Evolutionary conservation across 2,329 filamentous ascomycete species (phyloP).

Genomic region (Gnomoniopsis sp.): DNA sequence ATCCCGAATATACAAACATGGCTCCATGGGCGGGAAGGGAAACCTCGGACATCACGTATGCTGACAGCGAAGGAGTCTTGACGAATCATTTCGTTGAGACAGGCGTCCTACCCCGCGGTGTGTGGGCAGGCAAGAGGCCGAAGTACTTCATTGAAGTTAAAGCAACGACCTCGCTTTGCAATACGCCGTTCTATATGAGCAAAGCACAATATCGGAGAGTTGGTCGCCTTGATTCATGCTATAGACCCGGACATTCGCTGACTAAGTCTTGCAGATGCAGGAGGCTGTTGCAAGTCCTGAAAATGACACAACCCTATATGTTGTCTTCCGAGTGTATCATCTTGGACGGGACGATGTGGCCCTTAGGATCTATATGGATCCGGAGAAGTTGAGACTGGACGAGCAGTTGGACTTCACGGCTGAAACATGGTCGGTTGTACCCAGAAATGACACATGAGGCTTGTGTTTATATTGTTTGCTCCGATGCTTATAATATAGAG

Average conservation of each 20-base stretch:
- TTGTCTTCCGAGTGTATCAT: slow-evolving; percentile 39
- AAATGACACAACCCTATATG: slow-evolving; percentile 29
- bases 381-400: slow-evolving; percentile 24
- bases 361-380: slow-evolving; percentile 37
- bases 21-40: slow-evolving; percentile 36
- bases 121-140: slow-evolving; percentile 28
- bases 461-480: too few species aligned
- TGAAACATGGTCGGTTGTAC: slow-evolving; percentile 21
- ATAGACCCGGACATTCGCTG: not conserved
- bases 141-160: slow-evolving; percentile 51
- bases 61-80: slow-evolving; percentile 31
- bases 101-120: slow-evolving; percentile 28
- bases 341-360: slow-evolving; percentile 28
- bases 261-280: slow-evolving; percentile 23
- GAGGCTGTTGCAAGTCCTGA: slow-evolving; percentile 7
- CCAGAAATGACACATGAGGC: too few species aligned
- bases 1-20: slow-evolving; percentile 39
- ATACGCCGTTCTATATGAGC: slow-evolving; percentile 45
- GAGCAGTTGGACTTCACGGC: slow-evolving; percentile 23
- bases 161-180: slow-evolving; percentile 35
- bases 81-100: slow-evolving; percentile 32
- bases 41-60: slow-evolving; percentile 45
- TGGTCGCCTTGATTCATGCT: slow-evolving; percentile 16
- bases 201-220: slow-evolving; percentile 39
- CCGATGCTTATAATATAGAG: too few species aligned